Conservation (phyloP, 2,329 filamentous ascomycete genomes). For the Aureobasidium sp. region DNA sequence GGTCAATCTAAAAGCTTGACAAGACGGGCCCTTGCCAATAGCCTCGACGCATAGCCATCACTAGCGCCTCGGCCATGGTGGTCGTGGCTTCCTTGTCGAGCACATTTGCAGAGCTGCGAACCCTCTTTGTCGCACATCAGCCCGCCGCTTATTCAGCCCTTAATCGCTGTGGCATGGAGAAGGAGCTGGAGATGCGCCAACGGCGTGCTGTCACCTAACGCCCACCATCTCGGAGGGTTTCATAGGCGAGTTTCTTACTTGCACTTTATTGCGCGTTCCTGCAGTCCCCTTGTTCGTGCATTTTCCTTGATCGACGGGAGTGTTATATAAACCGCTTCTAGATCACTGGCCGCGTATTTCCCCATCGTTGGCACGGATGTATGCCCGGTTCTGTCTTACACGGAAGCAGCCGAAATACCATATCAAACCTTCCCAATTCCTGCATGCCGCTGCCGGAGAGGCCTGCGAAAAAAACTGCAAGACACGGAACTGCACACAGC, state of each 20-base stretch:
- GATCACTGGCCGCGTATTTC: neutral
- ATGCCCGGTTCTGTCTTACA: neutral
- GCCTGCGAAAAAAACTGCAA: neutral
- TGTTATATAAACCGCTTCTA: neutral
- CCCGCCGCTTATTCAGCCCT: neutral
- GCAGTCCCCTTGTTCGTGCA: neutral
- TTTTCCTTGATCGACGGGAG: neutral
- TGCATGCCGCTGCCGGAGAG: neutral
- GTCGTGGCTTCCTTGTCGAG: slow-evolving; percentile 5
- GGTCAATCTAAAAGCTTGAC: slow-evolving; percentile 8
- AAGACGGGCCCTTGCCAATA: slow-evolving; percentile 2
- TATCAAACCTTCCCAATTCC: slow-evolving; percentile 6
- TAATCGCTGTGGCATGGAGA: neutral
- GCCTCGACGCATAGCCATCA: slow-evolving; percentile 8
- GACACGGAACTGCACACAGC: neutral
- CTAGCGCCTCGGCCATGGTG: neutral
- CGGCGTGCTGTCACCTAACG: neutral
- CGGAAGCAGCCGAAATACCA: neutral
- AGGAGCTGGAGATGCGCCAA: neutral
- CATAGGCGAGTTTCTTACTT: neutral
- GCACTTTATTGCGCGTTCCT: neutral
- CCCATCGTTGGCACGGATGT: neutral
- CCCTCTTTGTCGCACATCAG: neutral
- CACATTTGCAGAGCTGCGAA: neutral
- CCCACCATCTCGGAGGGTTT: neutral